Base-by-base conservation (phyloP, 2,329 filamentous ascomycete species). In the Lasiodiplodia citricola region DNA sequence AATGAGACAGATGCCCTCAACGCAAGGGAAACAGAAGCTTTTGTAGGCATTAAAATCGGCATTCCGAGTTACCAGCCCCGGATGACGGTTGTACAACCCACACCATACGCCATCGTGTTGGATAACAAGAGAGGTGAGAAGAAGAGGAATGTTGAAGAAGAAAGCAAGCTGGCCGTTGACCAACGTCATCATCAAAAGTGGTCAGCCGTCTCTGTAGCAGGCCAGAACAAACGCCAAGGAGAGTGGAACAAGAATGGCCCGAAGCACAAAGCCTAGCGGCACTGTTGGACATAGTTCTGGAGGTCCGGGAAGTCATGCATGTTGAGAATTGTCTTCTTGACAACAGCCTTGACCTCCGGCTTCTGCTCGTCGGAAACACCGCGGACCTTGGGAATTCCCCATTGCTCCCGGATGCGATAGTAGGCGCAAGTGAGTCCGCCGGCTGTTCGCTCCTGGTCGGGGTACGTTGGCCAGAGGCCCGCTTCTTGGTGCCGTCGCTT, bases 251-350 rank as follows among this genome's bases (percentile, higher is more conserved):
- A 18, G 8, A n/a, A 31, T 11, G 14, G n/a, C 28, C 4, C 10
- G 16, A 10, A 21, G 0, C 4, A 16, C 10, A n/a, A 21, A 21
- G 2, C 8, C 28, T 52, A 64, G 23, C 47, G 60, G 31, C 28
- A 64, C 14, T n/a, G 11, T 38, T 64, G 44, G 11, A 64, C 47
- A 4, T 10, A 64, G n/a, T 4, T 21, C 25, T 68, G 67, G 3
- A 68, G 67, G 23, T 68, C 67, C 14, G 67, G 67, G 13, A 68
- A 68, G n/a, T 68, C 57, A n/a, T 41, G 52, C 67, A 68, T 68
- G 37, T 28, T 50, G 38, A 57, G 28, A 25, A 68, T 51, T 0
- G 50, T 31, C 21, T 68, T 54, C 51, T 54, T 64, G 25, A 68
- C 67, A 18, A 68, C 67, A 5, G 50, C 4, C 41, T 65, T 68